Evolutionary conservation across 73 alveolate species (phyloP).

Genomic region (Symbiodinium natans): DNA sequence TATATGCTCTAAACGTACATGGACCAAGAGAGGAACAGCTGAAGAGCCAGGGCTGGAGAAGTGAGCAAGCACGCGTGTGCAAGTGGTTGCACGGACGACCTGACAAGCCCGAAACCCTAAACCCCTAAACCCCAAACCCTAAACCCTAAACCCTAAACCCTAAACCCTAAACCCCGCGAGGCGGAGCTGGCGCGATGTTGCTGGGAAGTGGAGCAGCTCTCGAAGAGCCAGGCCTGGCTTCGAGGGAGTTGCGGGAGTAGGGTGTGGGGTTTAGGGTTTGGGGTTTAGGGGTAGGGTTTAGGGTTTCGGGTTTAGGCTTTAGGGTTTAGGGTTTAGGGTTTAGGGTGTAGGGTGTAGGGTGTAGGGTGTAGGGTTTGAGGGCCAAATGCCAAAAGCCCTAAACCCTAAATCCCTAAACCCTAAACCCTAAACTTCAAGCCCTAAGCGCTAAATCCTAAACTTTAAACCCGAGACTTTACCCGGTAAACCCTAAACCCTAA

Average conservation of each 20-base stretch:
- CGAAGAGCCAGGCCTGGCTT: background rate
- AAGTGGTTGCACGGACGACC: no score
- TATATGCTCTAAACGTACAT: no score
- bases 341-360: background rate
- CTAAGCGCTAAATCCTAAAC: background rate
- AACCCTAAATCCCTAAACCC: background rate
- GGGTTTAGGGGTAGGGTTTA: background rate
- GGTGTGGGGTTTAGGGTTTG: no score
- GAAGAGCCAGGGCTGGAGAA: no score
- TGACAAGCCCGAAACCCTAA: no score
- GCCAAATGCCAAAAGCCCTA: background rate
- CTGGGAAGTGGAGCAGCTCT: constrained; percentile 81
- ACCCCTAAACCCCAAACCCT: background rate
- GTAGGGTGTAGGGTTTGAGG: background rate
- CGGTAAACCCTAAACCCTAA: no score
- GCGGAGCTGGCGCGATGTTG: constrained; percentile 76
- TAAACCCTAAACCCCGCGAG: background rate
- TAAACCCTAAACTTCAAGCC: background rate
- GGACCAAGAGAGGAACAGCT: no score
- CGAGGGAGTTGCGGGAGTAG: background rate
- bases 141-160: background rate
- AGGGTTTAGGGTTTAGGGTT: background rate
- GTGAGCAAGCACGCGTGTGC: no score
- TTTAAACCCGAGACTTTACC: background rate
- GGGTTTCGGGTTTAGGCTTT: background rate